Evolutionary conservation across 176 grass and related monocot species (phyloP).

Genomic region (Avena eriantha): DNA sequence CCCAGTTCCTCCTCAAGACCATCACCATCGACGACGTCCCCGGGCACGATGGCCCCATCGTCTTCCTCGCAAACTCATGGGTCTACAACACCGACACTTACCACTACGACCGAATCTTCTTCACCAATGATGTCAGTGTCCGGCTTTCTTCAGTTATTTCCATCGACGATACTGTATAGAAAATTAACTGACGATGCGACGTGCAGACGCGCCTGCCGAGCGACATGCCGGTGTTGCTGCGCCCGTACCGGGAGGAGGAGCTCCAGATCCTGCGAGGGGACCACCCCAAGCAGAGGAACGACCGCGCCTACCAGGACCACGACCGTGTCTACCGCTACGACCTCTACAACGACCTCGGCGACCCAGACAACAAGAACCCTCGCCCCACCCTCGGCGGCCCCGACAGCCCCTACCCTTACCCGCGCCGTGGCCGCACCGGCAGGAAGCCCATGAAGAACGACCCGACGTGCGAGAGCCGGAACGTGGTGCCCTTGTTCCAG

Average conservation of each 20-base stretch:
- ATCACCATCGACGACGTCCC: conserved; percentile 33
- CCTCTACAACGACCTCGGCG: not conserved
- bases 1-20: conserved; percentile 46
- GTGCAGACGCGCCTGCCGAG: conserved; percentile 23
- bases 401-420: not conserved
- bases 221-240: conserved; percentile 11
- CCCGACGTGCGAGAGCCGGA: not conserved
- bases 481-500: not conserved
- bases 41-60: conserved; percentile 16
- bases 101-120: conserved; percentile 43
- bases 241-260: not conserved
- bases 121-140: conserved; percentile 29
- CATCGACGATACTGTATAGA: not conserved
- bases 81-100: conserved; percentile 39
- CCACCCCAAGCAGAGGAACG: too few species aligned
- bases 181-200: not conserved
- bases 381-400: conserved; percentile 23
- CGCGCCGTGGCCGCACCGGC: not conserved
- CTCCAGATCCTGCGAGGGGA: too few species aligned
- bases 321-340: too few species aligned
- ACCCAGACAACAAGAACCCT: not conserved
- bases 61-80: conserved; percentile 47
- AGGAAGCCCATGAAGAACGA: not conserved
- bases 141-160: not conserved
- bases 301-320: too few species aligned